A percentile compares a stretch with the other conserved stretches of the same genome.
These are phyloP conservation scores for Pestalotiopsis sp. DNA, from an alignment of 2,329 filamentous ascomycete species.

Conservation along the genomic window DNA sequence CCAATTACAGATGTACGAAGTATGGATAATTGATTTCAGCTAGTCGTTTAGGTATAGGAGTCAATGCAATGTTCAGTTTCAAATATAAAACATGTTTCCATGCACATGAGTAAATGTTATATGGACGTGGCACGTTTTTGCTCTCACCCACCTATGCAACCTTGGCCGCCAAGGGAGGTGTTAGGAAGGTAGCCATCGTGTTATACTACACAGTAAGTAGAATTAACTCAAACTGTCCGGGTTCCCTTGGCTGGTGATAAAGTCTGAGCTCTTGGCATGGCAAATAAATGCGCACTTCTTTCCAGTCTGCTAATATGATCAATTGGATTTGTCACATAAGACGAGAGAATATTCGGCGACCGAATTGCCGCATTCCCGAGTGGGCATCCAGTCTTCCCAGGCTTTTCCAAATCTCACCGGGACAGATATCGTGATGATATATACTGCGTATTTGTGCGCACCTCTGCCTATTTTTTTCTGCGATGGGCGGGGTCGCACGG, in stretches of 20 bases:
- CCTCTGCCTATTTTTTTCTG: slow-evolving; percentile 1
- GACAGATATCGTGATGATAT: slow-evolving; percentile 5
- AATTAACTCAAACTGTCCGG: neutral
- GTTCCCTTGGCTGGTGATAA: neutral
- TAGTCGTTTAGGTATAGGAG: too few relatives aligned
- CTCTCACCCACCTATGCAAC: neutral
- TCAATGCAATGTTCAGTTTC: too few relatives aligned
- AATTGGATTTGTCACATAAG: neutral
- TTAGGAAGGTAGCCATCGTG: neutral
- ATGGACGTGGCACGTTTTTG: neutral
- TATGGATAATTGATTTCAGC: too few relatives aligned
- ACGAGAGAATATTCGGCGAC: neutral
- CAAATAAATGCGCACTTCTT: too few relatives aligned
- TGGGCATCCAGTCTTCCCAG: neutral
- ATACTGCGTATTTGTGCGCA: slow-evolving; percentile 10
- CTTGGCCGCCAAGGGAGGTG: too few relatives aligned
- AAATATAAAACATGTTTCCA: too few relatives aligned
- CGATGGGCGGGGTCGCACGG: slow-evolving; percentile 5
- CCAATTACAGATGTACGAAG: too few relatives aligned
- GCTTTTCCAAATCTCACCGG: neutral
- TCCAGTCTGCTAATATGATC: neutral
- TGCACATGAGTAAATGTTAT: neutral
- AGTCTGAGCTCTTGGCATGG: neutral
- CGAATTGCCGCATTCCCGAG: neutral
- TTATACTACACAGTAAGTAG: neutral